These are phyloP conservation scores for Scheffersomyces titani DNA, from an alignment of 1,139 yeast genomes.

Conservation along the genomic window DNA sequence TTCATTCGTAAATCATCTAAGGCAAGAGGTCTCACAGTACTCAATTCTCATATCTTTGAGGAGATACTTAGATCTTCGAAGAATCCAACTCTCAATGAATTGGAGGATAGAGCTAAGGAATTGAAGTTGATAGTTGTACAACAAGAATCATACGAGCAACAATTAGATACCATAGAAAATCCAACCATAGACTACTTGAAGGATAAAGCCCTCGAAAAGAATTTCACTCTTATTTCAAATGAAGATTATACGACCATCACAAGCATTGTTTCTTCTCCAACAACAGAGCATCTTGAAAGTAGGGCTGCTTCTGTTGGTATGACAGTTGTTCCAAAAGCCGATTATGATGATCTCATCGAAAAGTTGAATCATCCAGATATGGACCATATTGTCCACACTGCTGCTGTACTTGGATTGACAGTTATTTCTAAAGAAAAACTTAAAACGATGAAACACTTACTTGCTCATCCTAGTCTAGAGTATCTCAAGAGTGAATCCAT, in stretches of 20 bases:
- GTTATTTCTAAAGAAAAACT: constrained; percentile 5
- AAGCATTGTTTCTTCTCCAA: constrained; percentile 30
- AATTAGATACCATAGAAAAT: constrained; percentile 7
- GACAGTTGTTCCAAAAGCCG: constrained; percentile 18
- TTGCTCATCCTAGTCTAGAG: constrained; percentile 8
- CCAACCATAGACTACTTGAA: constrained; percentile 13
- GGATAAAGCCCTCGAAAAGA: neutral
- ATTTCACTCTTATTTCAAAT: constrained; percentile 9
- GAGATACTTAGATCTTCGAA: constrained; percentile 5
- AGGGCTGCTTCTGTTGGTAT: constrained; percentile 28
- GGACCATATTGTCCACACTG: constrained; percentile 8
- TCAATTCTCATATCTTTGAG: constrained; percentile 7
- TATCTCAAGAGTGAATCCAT: constrained; percentile 8
- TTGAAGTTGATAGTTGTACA: constrained; percentile 7
- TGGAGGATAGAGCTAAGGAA: constrained; percentile 5
- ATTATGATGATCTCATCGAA: constrained; percentile 12
- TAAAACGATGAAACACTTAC: constrained; percentile 2
- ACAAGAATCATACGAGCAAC: constrained; percentile 2
- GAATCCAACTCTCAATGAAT: constrained; percentile 11
- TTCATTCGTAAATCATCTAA: constrained; percentile 21
- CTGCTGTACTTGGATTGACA: constrained; percentile 4
- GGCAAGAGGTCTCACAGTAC: constrained; percentile 8
- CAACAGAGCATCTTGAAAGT: constrained; percentile 33
- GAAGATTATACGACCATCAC: constrained; percentile 21
- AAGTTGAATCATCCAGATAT: constrained; percentile 9